phyloP scores from a whole-genome alignment of 2,329 filamentous ascomycete genomes.

The Cercospora zeina region DNA sequence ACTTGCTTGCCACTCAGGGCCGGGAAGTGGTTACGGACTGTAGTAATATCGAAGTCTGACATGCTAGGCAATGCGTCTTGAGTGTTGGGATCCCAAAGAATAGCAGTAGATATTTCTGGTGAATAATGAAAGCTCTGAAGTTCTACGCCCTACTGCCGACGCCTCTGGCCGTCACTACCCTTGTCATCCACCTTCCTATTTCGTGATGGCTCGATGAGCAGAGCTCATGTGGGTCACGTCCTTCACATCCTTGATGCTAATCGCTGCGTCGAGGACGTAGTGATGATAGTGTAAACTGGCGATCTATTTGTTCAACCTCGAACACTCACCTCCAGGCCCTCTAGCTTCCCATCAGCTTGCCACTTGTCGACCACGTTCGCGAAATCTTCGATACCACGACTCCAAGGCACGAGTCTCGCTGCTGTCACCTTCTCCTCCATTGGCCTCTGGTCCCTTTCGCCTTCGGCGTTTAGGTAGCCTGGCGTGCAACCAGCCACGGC shows the following conservation, averaged over 20 bases:
- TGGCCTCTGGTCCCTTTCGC: constrained; percentile 34
- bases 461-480: constrained; percentile 55
- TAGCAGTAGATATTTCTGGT: not conserved
- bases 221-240: constrained; percentile 1
- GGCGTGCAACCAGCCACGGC: constrained; percentile 55
- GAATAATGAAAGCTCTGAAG: too few species aligned
- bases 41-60: constrained; percentile 55
- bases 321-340: constrained; percentile 37
- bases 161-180: not conserved
- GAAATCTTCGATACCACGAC: constrained; percentile 39
- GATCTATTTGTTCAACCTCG: constrained; percentile 7
- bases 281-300: not conserved
- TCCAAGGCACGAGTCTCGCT: constrained; percentile 34
- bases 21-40: constrained; percentile 64
- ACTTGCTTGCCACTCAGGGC: constrained; percentile 66
- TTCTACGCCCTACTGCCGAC: not conserved
- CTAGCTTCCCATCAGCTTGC: constrained; percentile 36
- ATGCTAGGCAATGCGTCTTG: constrained; percentile 7
- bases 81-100: not conserved
- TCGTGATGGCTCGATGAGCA: constrained; percentile 3
- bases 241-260: not conserved
- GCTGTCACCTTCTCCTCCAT: constrained; percentile 36
- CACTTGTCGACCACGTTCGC: constrained; percentile 40
- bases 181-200: constrained; percentile 23
- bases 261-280: not conserved